Conservation (phyloP, 2,329 filamentous ascomycete species). For the Pyrenochaeta sp. region DNA sequence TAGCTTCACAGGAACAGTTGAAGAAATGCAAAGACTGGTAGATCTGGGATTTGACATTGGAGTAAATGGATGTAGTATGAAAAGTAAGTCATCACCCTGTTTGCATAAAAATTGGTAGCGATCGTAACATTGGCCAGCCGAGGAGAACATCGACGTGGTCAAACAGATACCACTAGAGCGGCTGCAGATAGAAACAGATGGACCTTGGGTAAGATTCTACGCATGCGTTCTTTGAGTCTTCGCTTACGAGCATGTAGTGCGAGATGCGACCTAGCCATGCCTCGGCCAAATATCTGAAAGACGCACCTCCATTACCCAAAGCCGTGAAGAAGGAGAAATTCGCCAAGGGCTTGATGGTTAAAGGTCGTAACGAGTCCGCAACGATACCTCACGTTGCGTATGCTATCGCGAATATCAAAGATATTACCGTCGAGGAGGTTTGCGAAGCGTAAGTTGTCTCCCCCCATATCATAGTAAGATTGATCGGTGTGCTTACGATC, state of each 20-base stretch:
- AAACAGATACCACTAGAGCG: constrained; percentile 77
- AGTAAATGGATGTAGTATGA: constrained; percentile 96
- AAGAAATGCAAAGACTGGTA: constrained; percentile 84
- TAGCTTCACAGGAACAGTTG: constrained; percentile 87
- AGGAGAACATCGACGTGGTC: constrained; percentile 83
- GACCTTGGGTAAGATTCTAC: constrained; percentile 72
- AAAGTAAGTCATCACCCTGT: constrained; percentile 60
- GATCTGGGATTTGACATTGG: constrained; percentile 86
- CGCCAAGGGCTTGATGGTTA: constrained; percentile 86
- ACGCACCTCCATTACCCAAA: constrained; percentile 76
- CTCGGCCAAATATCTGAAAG: constrained; percentile 75
- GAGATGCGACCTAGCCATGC: constrained; percentile 91
- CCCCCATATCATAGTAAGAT: neutral
- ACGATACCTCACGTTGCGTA: constrained; percentile 87
- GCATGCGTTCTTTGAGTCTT: too few species aligned
- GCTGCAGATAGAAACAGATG: constrained; percentile 95
- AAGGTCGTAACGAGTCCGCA: constrained; percentile 92
- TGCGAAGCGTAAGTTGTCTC: constrained; percentile 71
- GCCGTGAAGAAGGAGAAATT: constrained; percentile 96
- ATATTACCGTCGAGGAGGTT: constrained; percentile 78
- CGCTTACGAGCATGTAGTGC: constrained; percentile 61
- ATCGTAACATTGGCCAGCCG: constrained; percentile 29
- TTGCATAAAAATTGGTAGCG: neutral
- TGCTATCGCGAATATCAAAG: constrained; percentile 87
- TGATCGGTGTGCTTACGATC: constrained; percentile 4